Percentiles rank a stretch among this genome's conserved stretches.
phyloP scores from a whole-genome alignment of 1,139 yeast species.

The Arxiozyma telluris region DNA sequence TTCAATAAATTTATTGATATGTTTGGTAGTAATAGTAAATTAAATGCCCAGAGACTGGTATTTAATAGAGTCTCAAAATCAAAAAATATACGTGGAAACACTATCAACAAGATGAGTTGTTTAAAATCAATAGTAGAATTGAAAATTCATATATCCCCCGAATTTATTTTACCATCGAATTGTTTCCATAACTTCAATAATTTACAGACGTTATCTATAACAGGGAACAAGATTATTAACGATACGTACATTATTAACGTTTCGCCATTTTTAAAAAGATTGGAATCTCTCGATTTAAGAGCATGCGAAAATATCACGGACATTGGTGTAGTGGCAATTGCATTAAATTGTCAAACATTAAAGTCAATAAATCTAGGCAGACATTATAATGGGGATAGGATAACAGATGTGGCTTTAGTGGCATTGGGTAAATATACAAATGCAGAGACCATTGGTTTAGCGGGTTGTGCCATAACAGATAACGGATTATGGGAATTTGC shows the following conservation, averaged over 20 bases:
- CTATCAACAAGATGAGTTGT: background rate
- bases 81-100: background rate
- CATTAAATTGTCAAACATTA: slow-evolving; percentile 49
- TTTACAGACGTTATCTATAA: slow-evolving; percentile 55
- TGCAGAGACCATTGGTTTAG: slow-evolving; percentile 70
- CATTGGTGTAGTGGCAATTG: slow-evolving; percentile 59
- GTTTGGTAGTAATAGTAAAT: slow-evolving; percentile 7
- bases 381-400: slow-evolving; percentile 54
- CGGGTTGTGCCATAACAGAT: slow-evolving; percentile 80
- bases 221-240: slow-evolving; percentile 62
- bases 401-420: slow-evolving; percentile 63
- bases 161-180: slow-evolving; percentile 45
- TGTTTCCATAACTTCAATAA: slow-evolving; percentile 36
- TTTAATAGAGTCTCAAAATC: slow-evolving; percentile 38
- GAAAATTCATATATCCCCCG: slow-evolving; percentile 80
- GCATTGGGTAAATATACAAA: slow-evolving; percentile 47
- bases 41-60: slow-evolving; percentile 37
- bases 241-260: slow-evolving; percentile 50
- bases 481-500: slow-evolving; percentile 76
- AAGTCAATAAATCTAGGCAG: slow-evolving; percentile 68
- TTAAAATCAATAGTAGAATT: slow-evolving; percentile 45
- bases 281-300: slow-evolving; percentile 63
- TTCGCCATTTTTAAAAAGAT: slow-evolving; percentile 47
- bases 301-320: slow-evolving; percentile 80
- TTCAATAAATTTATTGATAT: slow-evolving; percentile 38